Evolutionary conservation across 2,329 filamentous ascomycete genomes (phyloP).

Genomic region (Coniochaeta hoffmannii): DNA sequence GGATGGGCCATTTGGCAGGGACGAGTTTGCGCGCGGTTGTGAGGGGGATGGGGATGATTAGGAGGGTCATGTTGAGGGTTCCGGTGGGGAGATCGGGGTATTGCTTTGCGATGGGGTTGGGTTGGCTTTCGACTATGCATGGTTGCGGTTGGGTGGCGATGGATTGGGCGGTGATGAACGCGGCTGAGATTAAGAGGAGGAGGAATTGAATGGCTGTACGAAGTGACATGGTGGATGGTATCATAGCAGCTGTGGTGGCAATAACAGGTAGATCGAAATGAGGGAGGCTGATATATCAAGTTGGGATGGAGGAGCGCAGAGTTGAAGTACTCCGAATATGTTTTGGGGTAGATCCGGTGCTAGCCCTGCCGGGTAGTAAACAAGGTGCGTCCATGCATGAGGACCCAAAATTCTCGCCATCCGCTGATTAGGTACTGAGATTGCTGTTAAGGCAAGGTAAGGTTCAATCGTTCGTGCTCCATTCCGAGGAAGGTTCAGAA

Average conservation of each 20-base stretch:
- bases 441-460: no score
- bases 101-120: slow-evolving; percentile 39
- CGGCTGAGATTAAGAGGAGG: background rate
- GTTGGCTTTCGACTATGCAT: slow-evolving; percentile 10
- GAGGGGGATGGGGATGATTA: slow-evolving; percentile 43
- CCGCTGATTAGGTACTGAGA: no score
- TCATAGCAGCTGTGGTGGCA: background rate
- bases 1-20: slow-evolving; percentile 39
- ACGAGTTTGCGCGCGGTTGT: slow-evolving; percentile 36
- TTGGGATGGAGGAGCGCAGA: no score
- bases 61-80: slow-evolving; percentile 44
- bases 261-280: no score
- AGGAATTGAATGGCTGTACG: background rate
- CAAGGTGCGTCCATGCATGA: no score
- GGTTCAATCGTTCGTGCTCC: no score
- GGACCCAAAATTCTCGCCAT: no score
- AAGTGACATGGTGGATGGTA: background rate
- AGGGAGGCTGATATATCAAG: no score
- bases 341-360: no score
- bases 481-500: background rate
- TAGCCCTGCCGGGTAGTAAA: no score
- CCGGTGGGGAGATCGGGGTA: slow-evolving; percentile 43
- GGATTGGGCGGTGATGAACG: background rate
- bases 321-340: no score
- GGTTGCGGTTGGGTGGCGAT: background rate